Evolutionary conservation across 257 asterid species (phyloP).

Genomic region (Solanum appendiculatum): DNA sequence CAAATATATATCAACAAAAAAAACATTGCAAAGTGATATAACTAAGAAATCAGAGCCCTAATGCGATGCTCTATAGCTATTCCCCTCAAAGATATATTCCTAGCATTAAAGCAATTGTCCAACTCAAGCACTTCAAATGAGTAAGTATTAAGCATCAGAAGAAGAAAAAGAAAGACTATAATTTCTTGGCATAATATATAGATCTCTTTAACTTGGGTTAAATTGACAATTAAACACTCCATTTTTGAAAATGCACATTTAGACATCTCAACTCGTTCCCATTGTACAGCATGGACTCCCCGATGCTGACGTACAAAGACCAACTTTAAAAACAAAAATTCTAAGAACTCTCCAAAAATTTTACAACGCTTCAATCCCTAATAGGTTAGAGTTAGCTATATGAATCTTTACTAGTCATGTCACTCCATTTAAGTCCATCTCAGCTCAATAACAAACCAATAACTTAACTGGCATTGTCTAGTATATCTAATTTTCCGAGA

Average conservation of each 20-base stretch:
- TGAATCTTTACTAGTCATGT: neutral
- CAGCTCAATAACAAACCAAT: neutral
- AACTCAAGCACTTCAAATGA: too few species aligned
- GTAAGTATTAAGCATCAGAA: too few species aligned
- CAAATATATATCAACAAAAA: neutral
- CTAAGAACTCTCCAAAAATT: slow-evolving; percentile 14
- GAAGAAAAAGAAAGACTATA: too few species aligned
- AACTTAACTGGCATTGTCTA: neutral
- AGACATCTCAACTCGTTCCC: neutral
- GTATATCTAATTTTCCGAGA: neutral
- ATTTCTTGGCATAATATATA: too few species aligned
- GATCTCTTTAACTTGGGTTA: too few species aligned
- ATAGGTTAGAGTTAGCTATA: neutral
- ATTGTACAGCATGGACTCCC: neutral
- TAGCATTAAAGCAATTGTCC: too few species aligned
- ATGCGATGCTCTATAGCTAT: neutral
- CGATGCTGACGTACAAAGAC: neutral
- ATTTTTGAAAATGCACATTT: neutral
- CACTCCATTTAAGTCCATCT: neutral
- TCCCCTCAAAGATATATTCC: neutral
- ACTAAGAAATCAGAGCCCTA: neutral
- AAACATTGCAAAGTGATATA: too few species aligned
- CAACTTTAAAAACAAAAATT: too few species aligned
- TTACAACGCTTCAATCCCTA: neutral
- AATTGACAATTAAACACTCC: neutral